A percentile compares a stretch with the other conserved stretches of the same genome.
phyloP scores from a whole-genome alignment of 2,329 filamentous ascomycete species.

The Phyllosticta citriasiana region DNA sequence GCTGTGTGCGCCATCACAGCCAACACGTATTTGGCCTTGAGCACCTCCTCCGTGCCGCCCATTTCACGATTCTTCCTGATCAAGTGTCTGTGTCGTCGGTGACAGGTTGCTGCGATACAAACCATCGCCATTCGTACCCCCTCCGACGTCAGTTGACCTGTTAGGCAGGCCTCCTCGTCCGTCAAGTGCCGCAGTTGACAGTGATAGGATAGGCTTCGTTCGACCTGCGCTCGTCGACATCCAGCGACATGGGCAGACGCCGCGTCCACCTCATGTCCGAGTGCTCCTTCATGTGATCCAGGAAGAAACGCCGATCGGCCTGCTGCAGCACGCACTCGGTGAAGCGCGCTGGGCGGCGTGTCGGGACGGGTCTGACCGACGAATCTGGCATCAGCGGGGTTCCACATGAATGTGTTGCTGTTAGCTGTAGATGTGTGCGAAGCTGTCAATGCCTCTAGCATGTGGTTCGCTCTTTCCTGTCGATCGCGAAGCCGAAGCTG shows the following conservation, averaged over 20 bases:
- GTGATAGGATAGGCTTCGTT: conserved; percentile 51
- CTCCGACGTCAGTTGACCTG: conserved; percentile 18
- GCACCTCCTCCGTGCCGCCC: conserved; percentile 29
- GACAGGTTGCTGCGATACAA: conserved; percentile 51
- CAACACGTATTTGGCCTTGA: conserved; percentile 56
- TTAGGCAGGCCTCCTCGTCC: conserved; percentile 47
- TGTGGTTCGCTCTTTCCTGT: conserved; percentile 57
- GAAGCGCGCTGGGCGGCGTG: conserved; percentile 50
- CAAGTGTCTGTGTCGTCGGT: conserved; percentile 46
- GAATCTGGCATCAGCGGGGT: conserved; percentile 48
- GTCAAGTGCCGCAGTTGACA: conserved; percentile 48
- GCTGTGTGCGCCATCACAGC: conserved; percentile 58
- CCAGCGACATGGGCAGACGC: conserved; percentile 48
- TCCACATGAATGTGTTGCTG: conserved; percentile 35
- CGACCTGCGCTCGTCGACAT: conserved; percentile 43
- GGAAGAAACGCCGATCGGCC: conserved; percentile 55
- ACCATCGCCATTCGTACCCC: conserved; percentile 34
- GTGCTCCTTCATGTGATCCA: conserved; percentile 49
- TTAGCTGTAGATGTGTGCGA: not conserved
- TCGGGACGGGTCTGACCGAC: conserved; percentile 52
- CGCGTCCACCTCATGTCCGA: conserved; percentile 48
- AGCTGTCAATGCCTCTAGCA: conserved; percentile 47
- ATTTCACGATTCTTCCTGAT: conserved; percentile 30
- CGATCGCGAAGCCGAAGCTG: conserved; percentile 56
- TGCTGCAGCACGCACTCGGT: conserved; percentile 61